A percentile compares a stretch with the other conserved stretches of the same genome.
Conservation (phyloP, 208 protist species). For the Trypanosoma scelopori region DNA sequence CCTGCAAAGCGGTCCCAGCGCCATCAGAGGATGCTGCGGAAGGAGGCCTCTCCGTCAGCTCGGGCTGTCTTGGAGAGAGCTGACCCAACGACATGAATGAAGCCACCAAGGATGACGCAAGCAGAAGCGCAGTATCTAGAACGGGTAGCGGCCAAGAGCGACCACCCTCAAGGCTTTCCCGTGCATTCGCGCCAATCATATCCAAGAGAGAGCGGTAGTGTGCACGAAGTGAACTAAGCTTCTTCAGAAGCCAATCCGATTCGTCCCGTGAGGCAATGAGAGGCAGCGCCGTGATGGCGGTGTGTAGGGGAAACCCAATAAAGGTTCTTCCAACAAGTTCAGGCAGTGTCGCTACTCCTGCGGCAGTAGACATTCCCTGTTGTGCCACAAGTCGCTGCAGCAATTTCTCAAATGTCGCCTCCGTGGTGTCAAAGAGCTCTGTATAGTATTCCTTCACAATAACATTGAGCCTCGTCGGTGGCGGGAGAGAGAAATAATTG, state of each 20-base stretch:
- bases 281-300: conserved; percentile 70
- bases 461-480: not conserved
- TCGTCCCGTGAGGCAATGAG: conserved; percentile 54
- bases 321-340: conserved; percentile 38
- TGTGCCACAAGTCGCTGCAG: conserved; percentile 6
- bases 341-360: conserved; percentile 5
- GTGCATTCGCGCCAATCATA: conserved; percentile 4
- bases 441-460: conserved; percentile 25
- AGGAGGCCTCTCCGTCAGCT: not conserved
- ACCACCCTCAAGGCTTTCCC: not conserved
- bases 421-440: conserved; percentile 27
- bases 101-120: conserved; percentile 34
- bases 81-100: conserved; percentile 35
- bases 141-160: conserved; percentile 18
- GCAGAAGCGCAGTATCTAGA: conserved; percentile 27
- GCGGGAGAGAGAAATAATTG: conserved; percentile 14
- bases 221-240: conserved; percentile 32
- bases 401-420: conserved; percentile 17
- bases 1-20: conserved; percentile 5
- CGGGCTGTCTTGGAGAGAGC: not conserved
- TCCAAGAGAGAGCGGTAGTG: conserved; percentile 16
- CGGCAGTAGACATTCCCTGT: not conserved
- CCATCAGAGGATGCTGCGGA: not conserved
- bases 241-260: conserved; percentile 58
- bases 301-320: conserved; percentile 54